phyloP scores from a whole-genome alignment of 2,329 filamentous ascomycete species.

The Monosporascus sp. region DNA sequence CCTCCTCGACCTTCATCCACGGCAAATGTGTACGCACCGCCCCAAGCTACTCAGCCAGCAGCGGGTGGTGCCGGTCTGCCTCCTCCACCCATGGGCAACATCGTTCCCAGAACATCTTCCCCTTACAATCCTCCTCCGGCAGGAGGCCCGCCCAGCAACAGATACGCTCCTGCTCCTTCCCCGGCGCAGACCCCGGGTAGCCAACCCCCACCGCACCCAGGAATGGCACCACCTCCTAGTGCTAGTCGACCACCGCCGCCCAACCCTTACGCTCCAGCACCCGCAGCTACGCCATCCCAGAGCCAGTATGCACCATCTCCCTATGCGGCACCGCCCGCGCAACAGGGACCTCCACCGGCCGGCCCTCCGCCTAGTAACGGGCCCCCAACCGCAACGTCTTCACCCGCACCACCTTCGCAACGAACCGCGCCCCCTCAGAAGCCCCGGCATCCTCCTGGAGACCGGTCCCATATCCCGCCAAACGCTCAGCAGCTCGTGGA shows the following conservation, averaged over 20 bases:
- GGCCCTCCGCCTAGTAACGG: constrained; percentile 37
- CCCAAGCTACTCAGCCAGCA: constrained; percentile 37
- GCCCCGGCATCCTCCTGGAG: constrained; percentile 71
- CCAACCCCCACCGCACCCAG: constrained; percentile 34
- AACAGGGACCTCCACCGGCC: constrained; percentile 31
- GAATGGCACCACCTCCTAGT: constrained; percentile 26
- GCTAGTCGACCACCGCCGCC: constrained; percentile 41
- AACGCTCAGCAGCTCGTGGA: constrained; percentile 75
- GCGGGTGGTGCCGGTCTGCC: constrained; percentile 22
- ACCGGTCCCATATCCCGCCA: constrained; percentile 81
- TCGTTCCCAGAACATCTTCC: constrained; percentile 67
- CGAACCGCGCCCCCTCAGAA: constrained; percentile 47
- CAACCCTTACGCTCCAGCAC: constrained; percentile 43
- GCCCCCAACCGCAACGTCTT: constrained; percentile 26
- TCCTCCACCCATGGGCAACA: constrained; percentile 41
- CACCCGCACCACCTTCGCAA: constrained; percentile 42
- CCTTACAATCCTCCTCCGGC: constrained; percentile 80
- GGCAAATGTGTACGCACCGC: constrained; percentile 60
- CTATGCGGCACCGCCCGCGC: constrained; percentile 36
- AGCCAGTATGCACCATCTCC: constrained; percentile 59
- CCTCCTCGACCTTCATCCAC: constrained; percentile 50
- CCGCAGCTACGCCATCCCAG: constrained; percentile 40
- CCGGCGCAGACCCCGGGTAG: constrained; percentile 40
- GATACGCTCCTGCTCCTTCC: constrained; percentile 67
- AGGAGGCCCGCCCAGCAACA: constrained; percentile 62